A percentile compares a stretch with the other conserved stretches of the same genome.
These are phyloP conservation scores for Posidonia oceanica DNA, from an alignment of 116 monocot genomes.

Conservation along the genomic window DNA sequence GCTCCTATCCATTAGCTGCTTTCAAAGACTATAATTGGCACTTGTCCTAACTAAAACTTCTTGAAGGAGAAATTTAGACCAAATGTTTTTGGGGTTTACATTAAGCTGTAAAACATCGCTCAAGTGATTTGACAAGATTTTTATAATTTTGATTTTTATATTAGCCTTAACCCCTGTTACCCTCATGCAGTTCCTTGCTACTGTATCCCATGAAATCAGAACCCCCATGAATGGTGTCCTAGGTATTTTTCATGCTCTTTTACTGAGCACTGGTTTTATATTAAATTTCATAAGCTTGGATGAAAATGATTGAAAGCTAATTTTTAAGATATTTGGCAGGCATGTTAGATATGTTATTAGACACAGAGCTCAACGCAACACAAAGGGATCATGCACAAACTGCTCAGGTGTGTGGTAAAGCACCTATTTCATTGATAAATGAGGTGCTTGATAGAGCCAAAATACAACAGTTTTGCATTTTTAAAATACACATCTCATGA, in stretches of 20 bases:
- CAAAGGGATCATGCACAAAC: slow-evolving; percentile 93
- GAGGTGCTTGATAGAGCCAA: slow-evolving; percentile 97
- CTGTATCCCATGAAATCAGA: slow-evolving; percentile 97
- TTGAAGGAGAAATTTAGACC: not conserved
- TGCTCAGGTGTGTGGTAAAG: slow-evolving; percentile 94
- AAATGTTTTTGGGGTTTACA: not conserved
- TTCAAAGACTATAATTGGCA: too few species aligned
- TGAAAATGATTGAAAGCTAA: not conserved
- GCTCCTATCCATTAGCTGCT: too few species aligned
- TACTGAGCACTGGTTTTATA: not conserved
- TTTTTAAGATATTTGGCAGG: slow-evolving; percentile 24
- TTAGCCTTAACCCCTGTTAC: not conserved
- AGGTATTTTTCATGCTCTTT: slow-evolving; percentile 32
- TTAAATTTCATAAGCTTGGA: not conserved
- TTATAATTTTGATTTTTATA: not conserved
- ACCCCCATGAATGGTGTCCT: slow-evolving; percentile 99
- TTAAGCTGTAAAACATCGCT: too few species aligned
- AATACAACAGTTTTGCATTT: too few species aligned
- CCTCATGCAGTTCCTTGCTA: slow-evolving; percentile 83
- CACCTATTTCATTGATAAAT: slow-evolving; percentile 83
- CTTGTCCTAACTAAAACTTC: too few species aligned
- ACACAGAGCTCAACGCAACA: slow-evolving; percentile 70
- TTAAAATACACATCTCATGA: too few species aligned
- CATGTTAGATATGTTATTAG: slow-evolving; percentile 96
- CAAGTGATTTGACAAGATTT: too few species aligned